Evolutionary conservation across 441 rosid genomes (phyloP), one percentile per base, ranked within the genome.

Genomic region (Arabidopsis lyrata): DNA sequence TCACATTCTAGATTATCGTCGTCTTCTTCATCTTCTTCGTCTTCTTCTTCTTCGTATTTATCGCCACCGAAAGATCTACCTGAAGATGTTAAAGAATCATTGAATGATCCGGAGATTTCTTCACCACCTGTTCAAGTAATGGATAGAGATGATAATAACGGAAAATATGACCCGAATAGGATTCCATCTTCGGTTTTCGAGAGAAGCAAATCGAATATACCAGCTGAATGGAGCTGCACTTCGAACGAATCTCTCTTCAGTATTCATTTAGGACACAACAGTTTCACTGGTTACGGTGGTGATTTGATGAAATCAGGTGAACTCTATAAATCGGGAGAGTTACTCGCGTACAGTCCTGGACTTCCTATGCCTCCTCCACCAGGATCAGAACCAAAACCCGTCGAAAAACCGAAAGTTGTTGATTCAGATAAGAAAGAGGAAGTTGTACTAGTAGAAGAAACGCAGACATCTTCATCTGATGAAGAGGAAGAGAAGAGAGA

Each of bases 161-260:
- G 18, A 45, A 63, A 7, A 15, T 74, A 69, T 36, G 78, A 78
- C 22, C 79, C 79, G 6, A 70, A 68, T 13, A 69, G 81, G 79
- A 78, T 78, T 15, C 81, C 81, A 0, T 70, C 76, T 14, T 78
- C 79, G 45, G 69, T 78, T 64, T 78, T 78, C 64, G 81, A 70
- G 53, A 74, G 79, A 57, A 78, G 41, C 31, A 74, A 78, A 68
- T 78, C 78, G 6, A 70, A 63, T 38, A 13, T 70, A n/a, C 78
- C 70, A 74, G 78, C 78, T 41, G 81, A 78, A 41, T 78, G 81
- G 81, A 78, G 81, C 59, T 68, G 78, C 15, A 29, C 68, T 58
- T 78, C 81, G 42, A 78, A 78, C 0, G 81, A 78, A 18, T 78
- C 81, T 41, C 67, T 78, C 38, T 78, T 78, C 3, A 78, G 81